Percentiles rank a stretch among this genome's conserved stretches.
Evolutionary conservation across 192 early-diverging fungal species (phyloP).

Genomic region (Coemansia sp.): DNA sequence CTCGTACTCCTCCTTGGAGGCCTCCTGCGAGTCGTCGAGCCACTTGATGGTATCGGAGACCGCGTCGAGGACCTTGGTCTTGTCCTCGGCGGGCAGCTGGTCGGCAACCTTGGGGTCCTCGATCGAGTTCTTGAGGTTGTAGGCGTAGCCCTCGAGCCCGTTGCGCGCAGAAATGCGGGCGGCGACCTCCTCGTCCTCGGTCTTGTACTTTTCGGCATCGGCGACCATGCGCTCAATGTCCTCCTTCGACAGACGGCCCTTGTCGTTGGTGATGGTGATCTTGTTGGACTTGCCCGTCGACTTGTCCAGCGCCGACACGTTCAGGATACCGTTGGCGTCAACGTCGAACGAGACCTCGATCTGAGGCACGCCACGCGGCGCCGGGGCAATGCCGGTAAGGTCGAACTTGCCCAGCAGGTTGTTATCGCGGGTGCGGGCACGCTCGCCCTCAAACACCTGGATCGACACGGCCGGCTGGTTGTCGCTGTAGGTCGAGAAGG

Average conservation of each 20-base stretch:
- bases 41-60: slow-evolving; percentile 91
- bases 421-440: slow-evolving; percentile 96
- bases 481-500: slow-evolving; percentile 97
- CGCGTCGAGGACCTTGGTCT: slow-evolving; percentile 76
- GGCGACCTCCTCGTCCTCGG: slow-evolving; percentile 92
- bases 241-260: slow-evolving; percentile 96
- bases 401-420: slow-evolving; percentile 98
- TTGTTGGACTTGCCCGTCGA: slow-evolving; percentile 90
- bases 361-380: slow-evolving; percentile 95
- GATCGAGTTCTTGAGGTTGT: slow-evolving; percentile 93
- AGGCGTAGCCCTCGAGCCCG: slow-evolving; percentile 94
- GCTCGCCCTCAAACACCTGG: slow-evolving; percentile 98
- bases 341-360: slow-evolving; percentile 97
- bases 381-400: slow-evolving; percentile 93
- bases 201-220: slow-evolving; percentile 94
- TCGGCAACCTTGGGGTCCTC: slow-evolving; percentile 72
- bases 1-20: slow-evolving; percentile 97
- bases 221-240: slow-evolving; percentile 96
- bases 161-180: slow-evolving; percentile 88
- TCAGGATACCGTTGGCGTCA: slow-evolving; percentile 96
- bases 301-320: slow-evolving; percentile 92
- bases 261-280: slow-evolving; percentile 99
- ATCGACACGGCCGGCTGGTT: slow-evolving; percentile 98
- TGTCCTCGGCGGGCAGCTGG: slow-evolving; percentile 82
- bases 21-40: slow-evolving; percentile 92